Percentiles rank a stretch among this genome's conserved stretches.
These are phyloP conservation scores for Podila epicladia DNA, from an alignment of 192 early-diverging fungal species.

Conservation along the genomic window DNA sequence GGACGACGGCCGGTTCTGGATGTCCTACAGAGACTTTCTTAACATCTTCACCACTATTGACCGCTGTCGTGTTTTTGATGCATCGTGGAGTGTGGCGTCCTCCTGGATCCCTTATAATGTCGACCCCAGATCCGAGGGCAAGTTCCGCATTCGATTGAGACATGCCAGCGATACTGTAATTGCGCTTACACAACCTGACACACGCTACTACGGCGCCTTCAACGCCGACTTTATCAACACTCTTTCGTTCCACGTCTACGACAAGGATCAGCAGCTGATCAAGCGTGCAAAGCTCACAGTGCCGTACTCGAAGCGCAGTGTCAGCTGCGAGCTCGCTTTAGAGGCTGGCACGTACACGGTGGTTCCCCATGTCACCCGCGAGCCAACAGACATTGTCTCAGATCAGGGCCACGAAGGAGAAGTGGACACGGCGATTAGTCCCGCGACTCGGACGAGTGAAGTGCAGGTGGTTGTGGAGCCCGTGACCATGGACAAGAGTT, in stretches of 20 bases:
- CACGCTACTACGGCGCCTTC: constrained; percentile 46
- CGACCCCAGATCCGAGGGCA: constrained; percentile 35
- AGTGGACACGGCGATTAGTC: constrained; percentile 26
- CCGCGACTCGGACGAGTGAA: constrained; percentile 21
- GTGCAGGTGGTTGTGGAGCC: constrained; percentile 33
- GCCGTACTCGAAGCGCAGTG: constrained; percentile 35
- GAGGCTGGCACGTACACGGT: constrained; percentile 43
- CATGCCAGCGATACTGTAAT: constrained; percentile 28
- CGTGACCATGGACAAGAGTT: constrained; percentile 51
- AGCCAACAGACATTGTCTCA: constrained; percentile 28
- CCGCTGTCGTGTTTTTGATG: constrained; percentile 43
- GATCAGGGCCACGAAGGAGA: neutral
- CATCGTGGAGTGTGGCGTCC: constrained; percentile 43
- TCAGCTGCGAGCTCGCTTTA: constrained; percentile 43
- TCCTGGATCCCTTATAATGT: constrained; percentile 54
- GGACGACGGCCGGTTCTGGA: constrained; percentile 53
- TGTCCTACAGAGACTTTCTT: constrained; percentile 48
- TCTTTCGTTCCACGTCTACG: constrained; percentile 42
- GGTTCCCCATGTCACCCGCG: constrained; percentile 36
- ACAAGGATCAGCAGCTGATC: constrained; percentile 22
- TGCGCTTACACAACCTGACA: constrained; percentile 46
- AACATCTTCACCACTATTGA: constrained; percentile 42
- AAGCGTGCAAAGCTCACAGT: constrained; percentile 40
- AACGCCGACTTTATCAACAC: constrained; percentile 29
- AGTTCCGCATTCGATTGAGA: constrained; percentile 31